These are phyloP conservation scores for Diospyros lotus DNA, from an alignment of 148 eudicot genomes.

Conservation along the genomic window DNA sequence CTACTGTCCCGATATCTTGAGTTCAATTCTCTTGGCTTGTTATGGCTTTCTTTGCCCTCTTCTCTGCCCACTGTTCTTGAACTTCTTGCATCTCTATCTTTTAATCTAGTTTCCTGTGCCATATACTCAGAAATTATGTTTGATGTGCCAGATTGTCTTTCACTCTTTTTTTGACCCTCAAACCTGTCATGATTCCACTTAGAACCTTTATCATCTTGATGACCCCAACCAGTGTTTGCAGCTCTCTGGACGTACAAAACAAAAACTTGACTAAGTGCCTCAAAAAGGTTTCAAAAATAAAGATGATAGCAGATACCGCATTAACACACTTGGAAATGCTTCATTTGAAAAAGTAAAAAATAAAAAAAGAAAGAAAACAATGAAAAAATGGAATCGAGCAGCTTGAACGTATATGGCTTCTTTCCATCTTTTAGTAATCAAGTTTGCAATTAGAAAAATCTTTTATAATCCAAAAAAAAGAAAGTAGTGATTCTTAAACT, in stretches of 20 bases:
- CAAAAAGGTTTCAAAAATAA: not conserved
- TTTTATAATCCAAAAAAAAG: too few species aligned
- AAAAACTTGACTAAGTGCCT: not conserved
- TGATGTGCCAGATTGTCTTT: constrained; percentile 27
- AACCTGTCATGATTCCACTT: constrained; percentile 53
- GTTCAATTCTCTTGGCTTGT: constrained; percentile 23
- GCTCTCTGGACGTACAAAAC: constrained; percentile 56
- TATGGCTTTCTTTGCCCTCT: constrained; percentile 19
- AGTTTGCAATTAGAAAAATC: too few species aligned
- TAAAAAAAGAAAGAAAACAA: too few species aligned
- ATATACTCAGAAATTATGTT: constrained; percentile 21
- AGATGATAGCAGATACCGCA: not conserved
- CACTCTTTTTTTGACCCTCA: constrained; percentile 27
- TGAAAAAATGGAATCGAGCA: too few species aligned
- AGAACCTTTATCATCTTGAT: constrained; percentile 55
- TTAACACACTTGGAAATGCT: not conserved
- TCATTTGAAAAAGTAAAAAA: too few species aligned
- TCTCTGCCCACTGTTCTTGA: constrained; percentile 27
- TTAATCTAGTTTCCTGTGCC: constrained; percentile 14
- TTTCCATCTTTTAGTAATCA: too few species aligned
- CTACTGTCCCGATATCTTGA: constrained; percentile 27
- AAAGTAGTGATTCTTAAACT: not conserved
- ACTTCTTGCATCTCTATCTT: constrained; percentile 32
- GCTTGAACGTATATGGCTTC: too few species aligned
- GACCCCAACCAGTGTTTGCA: constrained; percentile 90